Evolutionary conservation across 75 land plant species (phyloP), one percentile per base, ranked within the genome.

Genomic region (Cryptomeria japonica): DNA sequence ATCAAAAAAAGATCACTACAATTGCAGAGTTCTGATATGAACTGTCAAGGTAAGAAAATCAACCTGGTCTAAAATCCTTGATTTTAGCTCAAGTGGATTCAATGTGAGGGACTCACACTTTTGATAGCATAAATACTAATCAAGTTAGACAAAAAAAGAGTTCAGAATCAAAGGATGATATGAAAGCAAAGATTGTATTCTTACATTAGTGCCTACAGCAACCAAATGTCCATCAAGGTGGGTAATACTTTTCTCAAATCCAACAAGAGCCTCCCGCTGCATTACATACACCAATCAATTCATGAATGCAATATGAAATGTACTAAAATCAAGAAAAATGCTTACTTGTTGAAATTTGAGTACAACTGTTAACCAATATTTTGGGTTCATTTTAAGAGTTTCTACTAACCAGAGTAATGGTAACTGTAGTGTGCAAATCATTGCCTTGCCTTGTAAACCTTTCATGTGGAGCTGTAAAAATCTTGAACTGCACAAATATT

Each of bases 261-360:
- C 99, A 68, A 97, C 98, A 51, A 97, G 94, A 68, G 99, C 96
- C 87, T 97, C 95, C 76, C 96, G 89, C 97, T 95, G 92, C n/a
- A 89, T 70, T 82, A 82, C 51, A 46, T n/a, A n/a, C 11, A 31
- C 32, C 32, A 28, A 11, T n/a, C 46, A 41, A 38, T 3, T 38
- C n/a, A 82, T 82, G 47, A 42, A 55, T 46, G 41, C 56, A 79
- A 46, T 42, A 32, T 19, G 25, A 85, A 85, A 49, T n/a, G 31
- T 2, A 82, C 53, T 25, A 80, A 68, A 28, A 44, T 7, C 83
- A 90, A 80, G 32, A 82, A 80, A 42, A 82, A 25, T 51, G 32
- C 34, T 5, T 13, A 46, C 25, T 82, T n/a, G 51, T 28, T 44
- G 84, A n/a, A 46, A 56, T 44, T 46, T 46, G n/a, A 82, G 8